These are phyloP conservation scores for Melanogaster broomeanus DNA, from an alignment of 768 basidiomycete genomes.

Conservation along the genomic window DNA sequence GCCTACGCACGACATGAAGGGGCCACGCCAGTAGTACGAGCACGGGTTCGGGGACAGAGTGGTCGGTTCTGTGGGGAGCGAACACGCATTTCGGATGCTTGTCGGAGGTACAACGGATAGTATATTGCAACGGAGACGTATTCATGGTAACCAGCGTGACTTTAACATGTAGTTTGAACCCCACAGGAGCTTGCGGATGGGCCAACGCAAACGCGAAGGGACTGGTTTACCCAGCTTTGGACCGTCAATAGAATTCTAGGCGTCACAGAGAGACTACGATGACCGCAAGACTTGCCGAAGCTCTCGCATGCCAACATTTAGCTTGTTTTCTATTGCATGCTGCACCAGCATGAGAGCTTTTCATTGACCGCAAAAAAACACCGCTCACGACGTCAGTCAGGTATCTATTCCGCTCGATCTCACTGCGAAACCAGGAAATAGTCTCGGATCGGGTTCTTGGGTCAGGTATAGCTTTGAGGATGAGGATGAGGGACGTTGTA, in stretches of 20 bases:
- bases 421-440: slow-evolving; percentile 67
- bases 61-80: too few species aligned
- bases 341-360: slow-evolving; percentile 30
- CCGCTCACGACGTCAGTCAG: slow-evolving; percentile 56
- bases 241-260: background rate
- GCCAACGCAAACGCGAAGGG: background rate
- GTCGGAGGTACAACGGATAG: too few species aligned
- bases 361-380: background rate
- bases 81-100: too few species aligned
- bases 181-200: too few species aligned
- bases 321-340: slow-evolving; percentile 61
- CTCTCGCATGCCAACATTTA: slow-evolving; percentile 59
- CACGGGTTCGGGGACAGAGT: too few species aligned
- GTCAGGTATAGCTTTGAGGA: slow-evolving; percentile 59
- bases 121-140: too few species aligned
- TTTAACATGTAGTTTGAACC: too few species aligned
- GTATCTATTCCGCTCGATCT: slow-evolving; percentile 65
- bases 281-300: slow-evolving; percentile 54
- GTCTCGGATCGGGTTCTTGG: slow-evolving; percentile 63
- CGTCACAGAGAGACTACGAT: background rate
- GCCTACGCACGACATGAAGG: too few species aligned
- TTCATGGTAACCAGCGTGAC: too few species aligned
- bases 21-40: too few species aligned
- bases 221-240: background rate
- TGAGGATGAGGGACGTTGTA: slow-evolving; percentile 3